phyloP scores from a whole-genome alignment of 2,329 filamentous ascomycete species.

The Verticillium albo-atrum region DNA sequence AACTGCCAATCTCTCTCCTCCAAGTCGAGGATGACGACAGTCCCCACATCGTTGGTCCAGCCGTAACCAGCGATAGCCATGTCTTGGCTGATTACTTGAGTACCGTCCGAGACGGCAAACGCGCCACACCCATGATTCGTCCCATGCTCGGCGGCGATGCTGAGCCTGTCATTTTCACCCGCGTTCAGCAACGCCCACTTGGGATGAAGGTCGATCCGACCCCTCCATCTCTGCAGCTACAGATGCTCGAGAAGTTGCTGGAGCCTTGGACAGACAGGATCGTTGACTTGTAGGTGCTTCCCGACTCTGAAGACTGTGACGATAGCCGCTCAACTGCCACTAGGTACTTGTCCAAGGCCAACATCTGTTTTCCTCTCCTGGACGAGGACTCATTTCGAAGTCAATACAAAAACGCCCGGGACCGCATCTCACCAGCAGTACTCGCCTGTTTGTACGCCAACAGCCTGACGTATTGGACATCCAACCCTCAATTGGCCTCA shows the following conservation, averaged over 20 bases:
- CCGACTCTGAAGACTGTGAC: no score
- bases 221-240: conserved; percentile 40
- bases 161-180: conserved; percentile 39
- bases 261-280: conserved; percentile 48
- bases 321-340: background rate
- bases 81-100: conserved; percentile 56
- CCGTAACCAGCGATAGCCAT: conserved; percentile 55
- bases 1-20: conserved; percentile 21
- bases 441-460: conserved; percentile 55
- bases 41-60: conserved; percentile 55
- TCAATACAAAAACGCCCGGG: conserved; percentile 38
- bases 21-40: conserved; percentile 34
- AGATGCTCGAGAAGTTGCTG: conserved; percentile 54
- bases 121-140: conserved; percentile 22
- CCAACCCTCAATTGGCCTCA: conserved; percentile 34
- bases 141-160: conserved; percentile 11
- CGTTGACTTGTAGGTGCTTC: conserved; percentile 36
- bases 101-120: conserved; percentile 5
- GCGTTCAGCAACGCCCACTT: conserved; percentile 40
- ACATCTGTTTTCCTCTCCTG: conserved; percentile 57
- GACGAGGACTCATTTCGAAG: conserved; percentile 49
- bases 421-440: conserved; percentile 50
- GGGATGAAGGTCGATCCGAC: conserved; percentile 32
- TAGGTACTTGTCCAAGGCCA: conserved; percentile 51
- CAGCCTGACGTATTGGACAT: conserved; percentile 53